These are phyloP conservation scores for Aphanomyces cochlioides DNA, from an alignment of 352 stramenopile genomes.

Conservation along the genomic window DNA sequence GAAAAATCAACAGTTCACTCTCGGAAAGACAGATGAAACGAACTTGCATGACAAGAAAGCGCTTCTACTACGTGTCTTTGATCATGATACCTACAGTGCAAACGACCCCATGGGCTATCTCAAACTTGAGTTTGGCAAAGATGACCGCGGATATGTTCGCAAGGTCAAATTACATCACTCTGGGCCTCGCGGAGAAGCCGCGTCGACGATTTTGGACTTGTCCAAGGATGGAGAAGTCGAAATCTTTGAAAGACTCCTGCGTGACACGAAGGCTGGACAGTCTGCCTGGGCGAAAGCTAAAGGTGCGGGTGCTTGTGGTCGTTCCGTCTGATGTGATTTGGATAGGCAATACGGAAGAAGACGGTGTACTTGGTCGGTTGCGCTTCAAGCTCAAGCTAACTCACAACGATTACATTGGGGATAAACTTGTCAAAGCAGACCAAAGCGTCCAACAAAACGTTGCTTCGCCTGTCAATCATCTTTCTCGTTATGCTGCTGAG, in stretches of 20 bases:
- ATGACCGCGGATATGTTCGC: conserved; percentile 46
- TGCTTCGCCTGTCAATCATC: not conserved
- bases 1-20: conserved; percentile 63
- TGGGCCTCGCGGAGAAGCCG: conserved; percentile 38
- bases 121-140: conserved; percentile 53
- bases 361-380: conserved; percentile 55
- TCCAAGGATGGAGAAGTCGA: conserved; percentile 41
- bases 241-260: conserved; percentile 51
- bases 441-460: not conserved
- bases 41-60: conserved; percentile 58
- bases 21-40: conserved; percentile 50
- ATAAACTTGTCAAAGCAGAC: not conserved
- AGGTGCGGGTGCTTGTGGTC: not conserved
- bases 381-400: conserved; percentile 49
- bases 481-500: not conserved
- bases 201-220: conserved; percentile 39
- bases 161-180: conserved; percentile 47
- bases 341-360: conserved; percentile 35
- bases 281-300: conserved; percentile 34
- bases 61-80: conserved; percentile 55
- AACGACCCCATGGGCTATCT: conserved; percentile 56
- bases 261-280: conserved; percentile 40
- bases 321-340: not conserved
- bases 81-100: conserved; percentile 48
- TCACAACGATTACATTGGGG: conserved; percentile 48